phyloP scores from a whole-genome alignment of 2,329 filamentous ascomycete species.

The Coccinonectria pachysandricola region DNA sequence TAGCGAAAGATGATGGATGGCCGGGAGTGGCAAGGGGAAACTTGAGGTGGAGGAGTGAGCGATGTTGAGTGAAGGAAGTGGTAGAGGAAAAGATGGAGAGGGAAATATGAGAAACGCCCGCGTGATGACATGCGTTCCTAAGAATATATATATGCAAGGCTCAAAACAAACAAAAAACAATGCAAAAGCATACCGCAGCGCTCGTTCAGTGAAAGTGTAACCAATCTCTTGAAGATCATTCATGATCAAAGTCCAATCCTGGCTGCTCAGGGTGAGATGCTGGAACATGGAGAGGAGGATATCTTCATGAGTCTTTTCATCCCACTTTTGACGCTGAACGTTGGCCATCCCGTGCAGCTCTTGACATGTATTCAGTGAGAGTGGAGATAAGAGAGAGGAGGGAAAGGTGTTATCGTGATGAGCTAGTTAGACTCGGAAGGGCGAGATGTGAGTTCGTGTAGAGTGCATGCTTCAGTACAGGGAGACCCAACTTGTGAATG shows the following conservation, averaged over 20 bases:
- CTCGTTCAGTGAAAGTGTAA: conserved; percentile 30
- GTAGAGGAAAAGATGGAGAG: conserved; percentile 2
- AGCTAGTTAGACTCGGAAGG: too few species aligned
- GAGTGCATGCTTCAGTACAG: too few species aligned
- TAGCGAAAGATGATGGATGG: not conserved
- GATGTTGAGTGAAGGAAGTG: conserved; percentile 3
- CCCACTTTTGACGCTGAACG: conserved; percentile 32
- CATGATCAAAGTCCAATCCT: conserved; percentile 28
- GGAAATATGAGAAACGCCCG: too few species aligned
- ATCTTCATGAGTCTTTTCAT: conserved; percentile 30
- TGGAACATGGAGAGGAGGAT: conserved; percentile 33
- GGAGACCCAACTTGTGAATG: too few species aligned
- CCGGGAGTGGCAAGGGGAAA: not conserved
- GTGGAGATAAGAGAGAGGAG: too few species aligned
- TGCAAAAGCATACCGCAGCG: conserved; percentile 27
- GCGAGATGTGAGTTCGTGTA: too few species aligned
- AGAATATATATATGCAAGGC: too few species aligned
- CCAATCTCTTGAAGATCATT: conserved; percentile 26
- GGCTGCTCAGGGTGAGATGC: conserved; percentile 22
- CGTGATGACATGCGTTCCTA: too few species aligned
- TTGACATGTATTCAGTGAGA: too few species aligned
- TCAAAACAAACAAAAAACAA: conserved; percentile 1
- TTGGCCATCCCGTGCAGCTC: too few species aligned
- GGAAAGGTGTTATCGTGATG: too few species aligned
- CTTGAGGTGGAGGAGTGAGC: conserved; percentile 1